Evolutionary conservation across 2,329 filamentous ascomycete genomes (phyloP).

Genomic region (Cordyceps pruinosa): DNA sequence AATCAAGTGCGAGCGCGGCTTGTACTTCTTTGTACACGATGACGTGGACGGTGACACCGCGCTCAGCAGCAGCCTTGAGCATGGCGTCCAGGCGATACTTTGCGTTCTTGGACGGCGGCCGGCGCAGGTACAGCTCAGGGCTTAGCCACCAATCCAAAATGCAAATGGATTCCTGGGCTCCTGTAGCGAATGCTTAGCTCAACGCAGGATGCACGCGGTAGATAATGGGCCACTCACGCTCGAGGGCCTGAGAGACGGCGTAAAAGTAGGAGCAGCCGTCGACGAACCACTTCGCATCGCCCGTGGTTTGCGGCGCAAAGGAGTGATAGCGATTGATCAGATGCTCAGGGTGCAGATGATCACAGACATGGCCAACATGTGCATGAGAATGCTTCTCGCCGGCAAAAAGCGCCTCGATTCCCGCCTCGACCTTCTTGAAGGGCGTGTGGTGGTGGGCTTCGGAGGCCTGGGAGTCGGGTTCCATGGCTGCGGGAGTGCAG

Average conservation of each 20-base stretch:
- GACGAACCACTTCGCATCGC: conserved; percentile 82
- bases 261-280: conserved; percentile 81
- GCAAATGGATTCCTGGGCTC: conserved; percentile 69
- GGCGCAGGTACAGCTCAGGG: conserved; percentile 78
- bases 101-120: conserved; percentile 75
- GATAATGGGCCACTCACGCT: conserved; percentile 37
- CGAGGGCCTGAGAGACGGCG: conserved; percentile 72
- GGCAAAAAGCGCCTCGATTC: conserved; percentile 33
- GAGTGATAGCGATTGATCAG: conserved; percentile 51
- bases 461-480: conserved; percentile 3
- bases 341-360: conserved; percentile 35
- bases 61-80: conserved; percentile 72
- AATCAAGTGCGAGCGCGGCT: conserved; percentile 61
- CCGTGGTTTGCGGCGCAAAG: conserved; percentile 67
- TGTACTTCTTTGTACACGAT: conserved; percentile 92
- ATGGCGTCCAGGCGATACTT: conserved; percentile 78
- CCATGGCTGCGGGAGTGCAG: not conserved
- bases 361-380: conserved; percentile 33
- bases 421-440: conserved; percentile 35
- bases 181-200: conserved; percentile 25
- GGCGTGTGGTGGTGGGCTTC: conserved; percentile 2
- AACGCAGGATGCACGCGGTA: not conserved
- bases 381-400: conserved; percentile 40
- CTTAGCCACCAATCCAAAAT: conserved; percentile 90
- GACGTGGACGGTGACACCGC: conserved; percentile 76